Percentiles rank a stretch among this genome's conserved stretches.
These are phyloP conservation scores for Botryotinia convoluta DNA, from an alignment of 2,329 filamentous ascomycete species.

Conservation along the genomic window DNA sequence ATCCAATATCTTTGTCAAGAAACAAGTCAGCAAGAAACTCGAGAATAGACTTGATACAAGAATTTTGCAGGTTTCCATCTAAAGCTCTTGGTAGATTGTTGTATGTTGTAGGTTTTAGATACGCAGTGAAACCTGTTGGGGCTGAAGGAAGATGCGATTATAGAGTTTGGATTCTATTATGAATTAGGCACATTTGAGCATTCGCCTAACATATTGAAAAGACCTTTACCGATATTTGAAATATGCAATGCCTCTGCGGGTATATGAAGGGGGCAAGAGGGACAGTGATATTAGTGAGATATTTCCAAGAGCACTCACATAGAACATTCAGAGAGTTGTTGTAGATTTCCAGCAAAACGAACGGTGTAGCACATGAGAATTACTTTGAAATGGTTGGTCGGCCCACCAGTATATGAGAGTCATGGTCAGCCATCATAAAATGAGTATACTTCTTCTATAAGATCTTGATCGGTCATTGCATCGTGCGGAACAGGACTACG, in stretches of 20 bases:
- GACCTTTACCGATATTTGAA: neutral
- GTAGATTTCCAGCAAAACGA: neutral
- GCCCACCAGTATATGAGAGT: neutral
- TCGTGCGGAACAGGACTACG: neutral
- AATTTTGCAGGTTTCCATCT: neutral
- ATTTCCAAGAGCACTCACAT: neutral
- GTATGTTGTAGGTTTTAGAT: neutral
- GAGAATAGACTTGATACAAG: neutral
- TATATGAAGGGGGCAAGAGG: neutral
- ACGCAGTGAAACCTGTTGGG: neutral
- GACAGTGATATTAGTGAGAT: neutral
- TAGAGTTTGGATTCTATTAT: neutral
- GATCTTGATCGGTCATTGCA: neutral
- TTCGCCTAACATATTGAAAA: neutral
- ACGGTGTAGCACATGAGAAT: neutral
- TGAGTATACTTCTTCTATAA: neutral
- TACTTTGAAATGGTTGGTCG: neutral
- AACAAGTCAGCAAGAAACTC: neutral
- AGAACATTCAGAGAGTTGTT: neutral
- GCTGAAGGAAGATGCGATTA: neutral
- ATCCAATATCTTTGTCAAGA: neutral
- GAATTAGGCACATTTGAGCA: neutral
- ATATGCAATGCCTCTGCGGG: neutral
- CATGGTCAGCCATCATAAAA: neutral
- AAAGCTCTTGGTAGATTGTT: neutral